Conservation (phyloP, 2,329 filamentous ascomycete genomes). For the Ceratocystiopsis sp. region DNA sequence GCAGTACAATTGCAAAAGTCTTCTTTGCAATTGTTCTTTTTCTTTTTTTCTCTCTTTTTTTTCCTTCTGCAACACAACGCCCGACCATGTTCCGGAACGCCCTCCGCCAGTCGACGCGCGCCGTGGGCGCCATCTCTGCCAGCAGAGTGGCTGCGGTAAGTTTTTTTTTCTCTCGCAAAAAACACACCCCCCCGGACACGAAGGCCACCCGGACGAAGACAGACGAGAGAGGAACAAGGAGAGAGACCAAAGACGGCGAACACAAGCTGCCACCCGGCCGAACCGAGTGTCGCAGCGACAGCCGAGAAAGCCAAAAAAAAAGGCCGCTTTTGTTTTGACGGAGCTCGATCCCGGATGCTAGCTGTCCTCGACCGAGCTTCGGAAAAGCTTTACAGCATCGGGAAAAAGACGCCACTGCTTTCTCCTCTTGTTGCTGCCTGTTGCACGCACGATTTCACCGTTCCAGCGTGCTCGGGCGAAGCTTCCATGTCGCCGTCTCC, state of each 20-base stretch:
- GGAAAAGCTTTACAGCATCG: too few species aligned
- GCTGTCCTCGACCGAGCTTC: too few species aligned
- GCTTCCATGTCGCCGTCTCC: too few species aligned
- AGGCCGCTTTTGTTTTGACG: too few species aligned
- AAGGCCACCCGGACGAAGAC: neutral
- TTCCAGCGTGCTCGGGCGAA: too few species aligned
- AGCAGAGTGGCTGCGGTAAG: conserved; percentile 90
- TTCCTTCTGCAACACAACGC: conserved; percentile 3
- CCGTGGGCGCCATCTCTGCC: conserved; percentile 85
- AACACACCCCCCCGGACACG: neutral
- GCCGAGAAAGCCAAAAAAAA: too few species aligned
- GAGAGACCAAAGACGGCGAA: conserved; percentile 21
- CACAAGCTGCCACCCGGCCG: conserved; percentile 4
- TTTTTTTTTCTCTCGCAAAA: conserved; percentile 27
- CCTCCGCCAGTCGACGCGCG: conserved; percentile 90
- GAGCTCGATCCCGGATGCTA: too few species aligned
- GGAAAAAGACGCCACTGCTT: too few species aligned
- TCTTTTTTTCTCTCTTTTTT: conserved; percentile 18
- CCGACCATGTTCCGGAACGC: conserved; percentile 89
- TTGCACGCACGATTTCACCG: too few species aligned
- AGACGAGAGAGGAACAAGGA: conserved; percentile 1
- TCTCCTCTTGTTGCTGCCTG: too few species aligned
- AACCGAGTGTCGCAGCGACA: too few species aligned
- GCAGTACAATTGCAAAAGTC: conserved; percentile 14
- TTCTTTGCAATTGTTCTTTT: conserved; percentile 28